phyloP scores from a whole-genome alignment of 257 asterid species.

The Nicotiana undulata region DNA sequence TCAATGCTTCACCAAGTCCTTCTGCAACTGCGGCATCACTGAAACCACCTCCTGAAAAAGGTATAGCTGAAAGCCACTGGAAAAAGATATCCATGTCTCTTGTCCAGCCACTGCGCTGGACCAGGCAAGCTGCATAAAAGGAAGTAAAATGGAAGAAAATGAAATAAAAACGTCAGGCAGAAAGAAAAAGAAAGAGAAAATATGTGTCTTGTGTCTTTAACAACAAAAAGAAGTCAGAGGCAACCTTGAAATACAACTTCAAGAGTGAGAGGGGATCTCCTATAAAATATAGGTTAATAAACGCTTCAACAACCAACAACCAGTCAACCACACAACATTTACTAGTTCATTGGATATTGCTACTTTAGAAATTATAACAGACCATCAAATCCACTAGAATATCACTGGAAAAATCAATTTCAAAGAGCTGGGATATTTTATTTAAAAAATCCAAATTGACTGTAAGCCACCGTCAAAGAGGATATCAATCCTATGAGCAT shows the following conservation, averaged over 20 bases:
- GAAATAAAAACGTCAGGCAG: not conserved
- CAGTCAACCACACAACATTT: not conserved
- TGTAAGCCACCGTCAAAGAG: not conserved
- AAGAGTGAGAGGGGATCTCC: not conserved
- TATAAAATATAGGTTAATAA: not conserved
- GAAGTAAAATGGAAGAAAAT: conserved; percentile 5
- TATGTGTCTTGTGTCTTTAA: not conserved
- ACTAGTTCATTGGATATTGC: not conserved
- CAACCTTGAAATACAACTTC: not conserved
- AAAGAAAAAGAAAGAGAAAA: not conserved
- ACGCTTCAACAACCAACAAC: not conserved
- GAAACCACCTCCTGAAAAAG: conserved; percentile 91
- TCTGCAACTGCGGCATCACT: conserved; percentile 90
- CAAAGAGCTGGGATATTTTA: not conserved
- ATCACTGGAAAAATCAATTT: not conserved
- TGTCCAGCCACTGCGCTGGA: conserved; percentile 96
- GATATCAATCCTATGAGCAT: not conserved
- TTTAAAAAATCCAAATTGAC: not conserved
- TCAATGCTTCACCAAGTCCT: conserved; percentile 94
- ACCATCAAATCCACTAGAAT: not conserved
- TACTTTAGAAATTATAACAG: not conserved
- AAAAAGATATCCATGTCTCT: conserved; percentile 70
- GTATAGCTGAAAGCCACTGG: conserved; percentile 87
- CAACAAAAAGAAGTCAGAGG: not conserved
- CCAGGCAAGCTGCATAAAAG: conserved; percentile 57